Percentiles rank a stretch among this genome's conserved stretches.
Conservation (phyloP, 805 yeast genomes). For the Candida sakaeoensis region DNA sequence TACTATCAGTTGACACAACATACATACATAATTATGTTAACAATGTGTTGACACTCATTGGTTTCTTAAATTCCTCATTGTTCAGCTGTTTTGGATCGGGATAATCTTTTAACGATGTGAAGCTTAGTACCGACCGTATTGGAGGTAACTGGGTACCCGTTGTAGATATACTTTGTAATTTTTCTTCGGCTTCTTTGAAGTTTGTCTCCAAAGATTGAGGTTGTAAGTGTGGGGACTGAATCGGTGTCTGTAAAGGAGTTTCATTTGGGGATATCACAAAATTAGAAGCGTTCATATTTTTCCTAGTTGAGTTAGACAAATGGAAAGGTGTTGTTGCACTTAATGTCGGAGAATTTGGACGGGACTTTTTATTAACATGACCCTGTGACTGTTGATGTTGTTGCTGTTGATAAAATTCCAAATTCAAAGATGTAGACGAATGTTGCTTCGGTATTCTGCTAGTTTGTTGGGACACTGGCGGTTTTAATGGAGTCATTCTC, state of each 20-base stretch:
- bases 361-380: constrained; percentile 33
- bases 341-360: constrained; percentile 45
- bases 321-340: background rate
- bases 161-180: constrained; percentile 32
- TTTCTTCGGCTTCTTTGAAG: constrained; percentile 21
- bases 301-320: constrained; percentile 1
- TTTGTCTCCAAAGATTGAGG: constrained; percentile 19
- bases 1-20: background rate
- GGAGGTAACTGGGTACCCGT: constrained; percentile 42
- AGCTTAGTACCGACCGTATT: constrained; percentile 34
- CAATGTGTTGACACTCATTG: constrained; percentile 7
- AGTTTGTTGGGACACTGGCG: constrained; percentile 2
- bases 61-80: background rate
- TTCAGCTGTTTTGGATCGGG: constrained; percentile 9
- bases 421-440: constrained; percentile 31
- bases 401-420: constrained; percentile 31
- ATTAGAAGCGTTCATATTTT: constrained; percentile 7
- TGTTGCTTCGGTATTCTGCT: constrained; percentile 22
- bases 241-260: constrained; percentile 48
- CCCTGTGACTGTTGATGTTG: constrained; percentile 5
- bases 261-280: constrained; percentile 38
- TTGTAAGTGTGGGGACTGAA: constrained; percentile 44
- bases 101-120: constrained; percentile 17
- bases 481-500: constrained; percentile 43
- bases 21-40: background rate